Conservation (phyloP, 352 stramenopile species). For the Nothophytophthora sp. region DNA sequence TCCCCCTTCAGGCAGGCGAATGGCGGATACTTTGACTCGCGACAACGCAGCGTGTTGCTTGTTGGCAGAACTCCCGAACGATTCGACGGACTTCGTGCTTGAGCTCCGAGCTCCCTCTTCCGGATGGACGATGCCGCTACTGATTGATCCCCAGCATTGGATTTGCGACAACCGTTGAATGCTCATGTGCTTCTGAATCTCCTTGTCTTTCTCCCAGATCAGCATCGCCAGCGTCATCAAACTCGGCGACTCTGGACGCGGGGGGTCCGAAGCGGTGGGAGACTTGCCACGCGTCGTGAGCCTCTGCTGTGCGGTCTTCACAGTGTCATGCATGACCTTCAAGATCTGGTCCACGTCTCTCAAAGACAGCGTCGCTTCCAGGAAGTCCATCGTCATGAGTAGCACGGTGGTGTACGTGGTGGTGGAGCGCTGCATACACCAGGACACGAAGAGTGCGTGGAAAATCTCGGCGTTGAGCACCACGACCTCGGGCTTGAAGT, state of each 20-base stretch:
- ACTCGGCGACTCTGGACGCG: not conserved
- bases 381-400: constrained; percentile 22
- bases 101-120: no score
- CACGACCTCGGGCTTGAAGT: constrained; percentile 27
- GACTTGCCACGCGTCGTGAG: no score
- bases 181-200: not conserved
- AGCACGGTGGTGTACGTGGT: constrained; percentile 18
- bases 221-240: constrained; percentile 9
- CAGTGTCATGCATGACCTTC: not conserved
- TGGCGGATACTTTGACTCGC: not conserved
- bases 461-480: constrained; percentile 27
- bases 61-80: not conserved
- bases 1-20: not conserved
- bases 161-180: constrained; percentile 5
- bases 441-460: constrained; percentile 24
- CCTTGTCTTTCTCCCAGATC: constrained; percentile 15
- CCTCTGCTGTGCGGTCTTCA: constrained; percentile 1
- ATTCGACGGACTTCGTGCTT: not conserved
- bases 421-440: constrained; percentile 22
- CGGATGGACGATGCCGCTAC: not conserved
- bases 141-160: not conserved
- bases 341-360: constrained; percentile 4
- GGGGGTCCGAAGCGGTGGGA: no score
- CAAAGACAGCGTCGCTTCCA: constrained; percentile 9
- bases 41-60: not conserved